Evolutionary conservation across 83 land plant species (phyloP), one percentile per base, ranked within the genome.

Genomic region (Picea abies): DNA sequence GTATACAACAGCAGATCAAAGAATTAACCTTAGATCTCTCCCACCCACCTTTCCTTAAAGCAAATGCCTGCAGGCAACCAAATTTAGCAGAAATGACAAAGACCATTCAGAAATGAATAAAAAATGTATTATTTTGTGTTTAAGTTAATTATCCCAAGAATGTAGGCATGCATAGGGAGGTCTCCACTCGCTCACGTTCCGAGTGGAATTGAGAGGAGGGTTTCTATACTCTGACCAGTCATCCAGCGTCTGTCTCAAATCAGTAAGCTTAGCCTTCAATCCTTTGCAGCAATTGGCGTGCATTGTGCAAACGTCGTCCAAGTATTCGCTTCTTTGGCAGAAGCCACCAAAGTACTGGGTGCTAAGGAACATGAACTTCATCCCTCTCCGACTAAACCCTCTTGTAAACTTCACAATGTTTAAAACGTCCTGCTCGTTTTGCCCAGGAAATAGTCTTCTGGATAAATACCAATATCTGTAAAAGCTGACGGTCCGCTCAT

Each of bases 401-500:
- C 87, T 86, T 9, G 65, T 60, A 15, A 19, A 22, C 56, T 92
- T 90, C 69, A 95, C 73, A 23, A 85, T 56, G 17, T 60, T 69
- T 5, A 95, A 80, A 1, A 92, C 96, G 35, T 95, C 97, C 79
- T 95, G 97, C 23, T 93, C 95, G 58, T 93, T 90, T 87, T 79
- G 78, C 4, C 89, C 90, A 4, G 83, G 77, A 12, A 86, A 85
- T 35, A 79, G 60, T 63, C 85, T 82, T 71, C 92, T 86, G 20
- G 76, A 37, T 41, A 82, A 81, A 41, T 92, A 91, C 97, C 93
- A 96, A 63, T 16, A 76, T 32, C 80, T 80, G 70, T 92, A 94
- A 19, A 92, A 78, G 8, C 80, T 56, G 17, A 90, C 69, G 32
- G 94, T 90, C 37, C 82, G 85, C 85, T 88, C 87, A 84, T 88